phyloP scores from a whole-genome alignment of 306 rosid species.

The Glycyrrhiza uralensis region DNA sequence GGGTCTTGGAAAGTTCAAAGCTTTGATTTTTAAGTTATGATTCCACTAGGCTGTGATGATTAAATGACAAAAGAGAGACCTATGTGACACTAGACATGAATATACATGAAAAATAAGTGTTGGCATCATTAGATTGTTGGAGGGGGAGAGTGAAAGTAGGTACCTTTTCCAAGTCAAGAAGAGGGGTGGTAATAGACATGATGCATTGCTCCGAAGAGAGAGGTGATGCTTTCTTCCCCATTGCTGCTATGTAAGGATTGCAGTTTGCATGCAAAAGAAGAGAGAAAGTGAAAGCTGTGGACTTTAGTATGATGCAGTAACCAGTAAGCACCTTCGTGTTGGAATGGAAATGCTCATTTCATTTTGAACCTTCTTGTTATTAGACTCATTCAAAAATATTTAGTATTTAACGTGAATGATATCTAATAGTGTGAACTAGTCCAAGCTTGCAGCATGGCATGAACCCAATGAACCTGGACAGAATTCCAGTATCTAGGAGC shows the following conservation, averaged over 20 bases:
- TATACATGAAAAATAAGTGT: neutral
- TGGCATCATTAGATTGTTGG: neutral
- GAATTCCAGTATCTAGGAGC: neutral
- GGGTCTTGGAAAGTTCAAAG: neutral
- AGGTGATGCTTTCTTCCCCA: slow-evolving; percentile 37
- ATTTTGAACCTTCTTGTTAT: neutral
- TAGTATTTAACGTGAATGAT: neutral
- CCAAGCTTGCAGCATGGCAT: neutral
- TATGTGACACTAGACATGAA: neutral
- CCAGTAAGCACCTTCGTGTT: neutral
- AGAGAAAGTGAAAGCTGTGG: neutral
- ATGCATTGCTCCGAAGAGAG: slow-evolving; percentile 70
- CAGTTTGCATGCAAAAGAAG: neutral
- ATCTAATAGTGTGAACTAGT: neutral
- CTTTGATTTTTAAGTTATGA: too few species aligned
- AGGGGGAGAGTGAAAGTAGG: neutral
- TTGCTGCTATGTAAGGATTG: neutral
- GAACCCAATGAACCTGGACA: neutral
- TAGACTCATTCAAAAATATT: neutral
- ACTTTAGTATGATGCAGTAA: neutral
- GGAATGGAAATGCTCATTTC: neutral
- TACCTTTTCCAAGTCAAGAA: slow-evolving; percentile 91
- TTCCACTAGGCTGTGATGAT: too few species aligned
- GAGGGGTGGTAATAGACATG: slow-evolving; percentile 71
- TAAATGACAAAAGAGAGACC: neutral